A percentile compares a stretch with the other conserved stretches of the same genome.
Evolutionary conservation across 2,329 filamentous ascomycete genomes (phyloP).

Genomic region (Bipolaris cookei): DNA sequence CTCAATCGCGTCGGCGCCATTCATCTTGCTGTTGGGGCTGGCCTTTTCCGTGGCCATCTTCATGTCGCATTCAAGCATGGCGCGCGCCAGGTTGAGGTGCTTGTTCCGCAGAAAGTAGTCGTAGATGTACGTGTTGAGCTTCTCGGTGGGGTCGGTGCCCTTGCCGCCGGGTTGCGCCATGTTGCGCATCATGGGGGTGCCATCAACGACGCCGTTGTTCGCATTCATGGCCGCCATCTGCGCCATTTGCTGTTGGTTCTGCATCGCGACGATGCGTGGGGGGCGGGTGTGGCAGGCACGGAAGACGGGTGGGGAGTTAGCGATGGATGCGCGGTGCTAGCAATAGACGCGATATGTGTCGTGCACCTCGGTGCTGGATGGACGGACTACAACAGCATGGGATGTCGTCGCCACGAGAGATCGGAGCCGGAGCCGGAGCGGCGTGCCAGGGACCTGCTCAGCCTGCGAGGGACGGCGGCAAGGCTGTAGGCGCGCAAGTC

Average conservation of each 20-base stretch:
- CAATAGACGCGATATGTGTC: constrained; percentile 20
- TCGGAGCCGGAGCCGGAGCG: constrained; percentile 26
- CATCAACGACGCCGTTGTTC: constrained; percentile 66
- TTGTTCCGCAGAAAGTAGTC: constrained; percentile 87
- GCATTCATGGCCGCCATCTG: constrained; percentile 72
- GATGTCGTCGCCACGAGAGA: constrained; percentile 36
- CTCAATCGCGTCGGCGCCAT: constrained; percentile 74
- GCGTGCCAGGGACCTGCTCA: constrained; percentile 16
- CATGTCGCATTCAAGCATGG: constrained; percentile 55
- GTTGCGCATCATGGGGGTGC: constrained; percentile 71
- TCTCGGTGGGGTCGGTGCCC: constrained; percentile 52
- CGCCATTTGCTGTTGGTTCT: constrained; percentile 63
- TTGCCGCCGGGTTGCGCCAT: constrained; percentile 45
- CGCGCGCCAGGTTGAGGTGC: constrained; percentile 82
- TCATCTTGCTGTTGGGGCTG: constrained; percentile 71
- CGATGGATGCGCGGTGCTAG: constrained; percentile 22
- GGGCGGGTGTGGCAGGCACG: constrained; percentile 29
- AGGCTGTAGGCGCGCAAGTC: constrained; percentile 15
- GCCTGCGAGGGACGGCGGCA: constrained; percentile 4
- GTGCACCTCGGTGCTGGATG: constrained; percentile 37
- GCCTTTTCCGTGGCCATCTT: constrained; percentile 66
- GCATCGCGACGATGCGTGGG: constrained; percentile 36
- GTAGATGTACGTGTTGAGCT: constrained; percentile 87
- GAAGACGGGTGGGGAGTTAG: constrained; percentile 21
- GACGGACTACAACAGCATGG: constrained; percentile 39